Evolutionary conservation across 2,329 filamentous ascomycete species (phyloP).

Genomic region (Penicillium psychrosexuale): DNA sequence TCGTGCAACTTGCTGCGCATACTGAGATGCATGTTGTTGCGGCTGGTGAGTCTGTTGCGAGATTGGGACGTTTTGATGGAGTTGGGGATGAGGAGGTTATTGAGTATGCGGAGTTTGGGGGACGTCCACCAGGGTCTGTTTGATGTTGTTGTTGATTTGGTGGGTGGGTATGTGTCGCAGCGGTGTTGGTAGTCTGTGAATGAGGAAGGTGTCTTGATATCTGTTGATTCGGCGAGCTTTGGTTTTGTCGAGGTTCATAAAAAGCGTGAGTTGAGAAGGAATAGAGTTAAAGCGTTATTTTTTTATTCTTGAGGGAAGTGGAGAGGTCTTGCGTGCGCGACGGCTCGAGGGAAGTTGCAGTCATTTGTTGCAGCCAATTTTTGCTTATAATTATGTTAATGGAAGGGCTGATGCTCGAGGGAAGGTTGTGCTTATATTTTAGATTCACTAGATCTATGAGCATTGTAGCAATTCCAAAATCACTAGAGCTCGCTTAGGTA

Average conservation of each 20-base stretch:
- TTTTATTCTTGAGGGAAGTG: conserved; percentile 21
- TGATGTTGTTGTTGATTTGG: conserved; percentile 28
- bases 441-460: background rate
- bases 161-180: conserved; percentile 24
- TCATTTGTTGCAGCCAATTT: conserved; percentile 21
- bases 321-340: conserved; percentile 10
- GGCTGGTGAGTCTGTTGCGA: conserved; percentile 33
- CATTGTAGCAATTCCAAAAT: background rate
- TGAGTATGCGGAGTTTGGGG: conserved; percentile 32
- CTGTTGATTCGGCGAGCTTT: conserved; percentile 30
- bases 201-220: conserved; percentile 20
- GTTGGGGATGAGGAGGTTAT: conserved; percentile 40
- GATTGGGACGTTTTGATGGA: conserved; percentile 32
- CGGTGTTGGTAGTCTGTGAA: conserved; percentile 23
- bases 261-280: conserved; percentile 15
- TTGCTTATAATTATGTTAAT: conserved; percentile 24
- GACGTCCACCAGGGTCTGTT: conserved; percentile 1
- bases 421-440: conserved; percentile 25
- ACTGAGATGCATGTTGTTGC: conserved; percentile 35
- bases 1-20: conserved; percentile 38
- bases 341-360: conserved; percentile 11
- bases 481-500: background rate
- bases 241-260: conserved; percentile 27
- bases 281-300: conserved; percentile 21
- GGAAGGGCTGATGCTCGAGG: conserved; percentile 16